Evolutionary conservation across 2,329 filamentous ascomycete species (phyloP).

Genomic region (Clarireedia monteithiana): DNA sequence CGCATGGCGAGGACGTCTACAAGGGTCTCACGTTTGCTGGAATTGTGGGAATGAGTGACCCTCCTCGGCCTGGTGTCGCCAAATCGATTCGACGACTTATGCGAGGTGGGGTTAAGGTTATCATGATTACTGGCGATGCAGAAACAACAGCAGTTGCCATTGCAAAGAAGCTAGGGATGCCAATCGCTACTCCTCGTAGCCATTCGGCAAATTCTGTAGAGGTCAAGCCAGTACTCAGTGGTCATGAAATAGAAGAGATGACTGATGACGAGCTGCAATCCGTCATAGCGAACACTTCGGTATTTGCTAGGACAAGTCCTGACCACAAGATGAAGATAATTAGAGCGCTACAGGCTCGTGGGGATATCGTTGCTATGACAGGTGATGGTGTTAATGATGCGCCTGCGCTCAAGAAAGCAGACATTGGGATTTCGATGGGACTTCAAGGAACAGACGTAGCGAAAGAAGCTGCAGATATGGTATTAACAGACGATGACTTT

Average conservation of each 20-base stretch:
- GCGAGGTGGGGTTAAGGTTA: constrained; percentile 90
- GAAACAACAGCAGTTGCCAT: constrained; percentile 93
- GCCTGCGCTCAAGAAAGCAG: constrained; percentile 90
- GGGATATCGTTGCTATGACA: constrained; percentile 98
- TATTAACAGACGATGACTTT: constrained; percentile 82
- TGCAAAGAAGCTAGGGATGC: constrained; percentile 91
- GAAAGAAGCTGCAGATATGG: constrained; percentile 94
- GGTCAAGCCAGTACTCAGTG: constrained; percentile 67
- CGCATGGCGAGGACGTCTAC: constrained; percentile 66
- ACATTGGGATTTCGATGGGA: constrained; percentile 98
- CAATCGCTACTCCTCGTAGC: constrained; percentile 50
- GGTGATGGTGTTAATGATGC: constrained; percentile 98
- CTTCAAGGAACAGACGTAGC: constrained; percentile 91
- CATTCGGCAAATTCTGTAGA: constrained; percentile 48
- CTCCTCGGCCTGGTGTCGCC: constrained; percentile 82
- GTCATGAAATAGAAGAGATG: constrained; percentile 92
- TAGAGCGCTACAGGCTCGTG: constrained; percentile 78
- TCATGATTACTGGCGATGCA: constrained; percentile 98
- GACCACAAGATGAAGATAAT: constrained; percentile 99
- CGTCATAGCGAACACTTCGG: constrained; percentile 80
- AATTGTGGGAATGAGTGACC: constrained; percentile 94
- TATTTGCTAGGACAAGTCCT: constrained; percentile 92
- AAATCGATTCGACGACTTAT: constrained; percentile 83
- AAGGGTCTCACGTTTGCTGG: constrained; percentile 82
- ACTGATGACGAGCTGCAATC: constrained; percentile 74